Base-by-base conservation (phyloP, 495 filamentous ascomycete genomes). In the Penicillium tannophilum region DNA sequence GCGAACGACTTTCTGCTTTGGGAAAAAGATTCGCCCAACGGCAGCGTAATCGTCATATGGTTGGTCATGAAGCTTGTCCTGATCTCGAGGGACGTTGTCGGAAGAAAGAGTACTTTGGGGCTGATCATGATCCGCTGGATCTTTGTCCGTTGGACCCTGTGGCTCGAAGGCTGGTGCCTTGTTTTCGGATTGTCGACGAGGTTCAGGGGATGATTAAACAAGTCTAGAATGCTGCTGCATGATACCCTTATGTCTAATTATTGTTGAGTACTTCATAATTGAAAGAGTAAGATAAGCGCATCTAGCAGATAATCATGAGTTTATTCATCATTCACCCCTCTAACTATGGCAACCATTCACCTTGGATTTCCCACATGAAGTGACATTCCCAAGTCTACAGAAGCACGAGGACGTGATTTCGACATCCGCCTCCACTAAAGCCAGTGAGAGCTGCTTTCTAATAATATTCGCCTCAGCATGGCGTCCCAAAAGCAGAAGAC, bases 341-440 rank as follows among this genome's bases (percentile, higher is more conserved):
- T 23, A 23, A 24, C 30, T 30, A n/a, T 58, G 58, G 45, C 55
- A 64, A n/a, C 62, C 59, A 50, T 65, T 65, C 23, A 51, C 17
- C 30, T 55, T 35, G 3, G 44, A 5, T 48, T 59, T 62, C 30
- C 11, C 36, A 43, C 35, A 33, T 11, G 43, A 54, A 48, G 62
- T 24, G 9, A 58, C 28, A 31, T 63, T 58, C 17, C 63, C 63
- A 54, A 65, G 60, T 24, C 84, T 77, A 65, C 87, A 90, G 54
- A 84, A 88, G 59, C 87, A 90, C 0, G 84, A 87, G 6, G 82
- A 72, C 48, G 67, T 71, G 23, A 90, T 79, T 0, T 76, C 76
- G 12, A 89, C 75, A 76, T 90, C 87, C 0, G 87, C 83, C 9
- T 74, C 73, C 0, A 76, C 81, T n/a, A 83, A 17, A 2, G 82